A percentile compares a stretch with the other conserved stretches of the same genome.
These are phyloP conservation scores for Amphicarpaea edgeworthii DNA, from an alignment of 306 rosid genomes.

Conservation along the genomic window DNA sequence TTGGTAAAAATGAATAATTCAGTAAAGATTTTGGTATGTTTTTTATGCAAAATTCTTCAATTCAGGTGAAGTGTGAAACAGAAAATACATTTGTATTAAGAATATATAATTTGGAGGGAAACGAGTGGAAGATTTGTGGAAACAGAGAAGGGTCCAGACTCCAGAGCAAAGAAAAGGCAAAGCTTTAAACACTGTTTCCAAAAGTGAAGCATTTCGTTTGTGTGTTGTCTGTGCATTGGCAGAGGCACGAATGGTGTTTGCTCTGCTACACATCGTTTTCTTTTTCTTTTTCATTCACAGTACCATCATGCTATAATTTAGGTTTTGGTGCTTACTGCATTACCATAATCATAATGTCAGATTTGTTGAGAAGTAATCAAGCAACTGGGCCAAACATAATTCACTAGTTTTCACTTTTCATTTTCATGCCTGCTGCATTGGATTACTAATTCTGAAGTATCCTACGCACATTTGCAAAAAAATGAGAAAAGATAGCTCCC, in stretches of 20 bases:
- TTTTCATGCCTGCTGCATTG: too few relatives aligned
- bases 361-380: background rate
- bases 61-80: too few relatives aligned
- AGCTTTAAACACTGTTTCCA: background rate
- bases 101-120: too few relatives aligned
- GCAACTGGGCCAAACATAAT: background rate
- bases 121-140: background rate
- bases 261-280: background rate
- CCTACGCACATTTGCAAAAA: too few relatives aligned
- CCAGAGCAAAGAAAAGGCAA: constrained; percentile 20
- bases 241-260: background rate
- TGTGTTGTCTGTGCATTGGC: background rate
- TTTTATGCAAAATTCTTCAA: too few relatives aligned
- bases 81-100: background rate
- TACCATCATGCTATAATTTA: background rate
- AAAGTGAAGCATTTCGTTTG: background rate
- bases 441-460: too few relatives aligned
- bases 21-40: too few relatives aligned
- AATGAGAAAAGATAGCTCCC: too few relatives aligned
- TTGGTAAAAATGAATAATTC: too few relatives aligned
- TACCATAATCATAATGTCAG: background rate
- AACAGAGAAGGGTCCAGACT: too few relatives aligned
- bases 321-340: background rate
- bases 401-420: background rate
- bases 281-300: background rate